phyloP scores from a whole-genome alignment of 2,329 filamentous ascomycete genomes.

The Diaporthe helianthi region DNA sequence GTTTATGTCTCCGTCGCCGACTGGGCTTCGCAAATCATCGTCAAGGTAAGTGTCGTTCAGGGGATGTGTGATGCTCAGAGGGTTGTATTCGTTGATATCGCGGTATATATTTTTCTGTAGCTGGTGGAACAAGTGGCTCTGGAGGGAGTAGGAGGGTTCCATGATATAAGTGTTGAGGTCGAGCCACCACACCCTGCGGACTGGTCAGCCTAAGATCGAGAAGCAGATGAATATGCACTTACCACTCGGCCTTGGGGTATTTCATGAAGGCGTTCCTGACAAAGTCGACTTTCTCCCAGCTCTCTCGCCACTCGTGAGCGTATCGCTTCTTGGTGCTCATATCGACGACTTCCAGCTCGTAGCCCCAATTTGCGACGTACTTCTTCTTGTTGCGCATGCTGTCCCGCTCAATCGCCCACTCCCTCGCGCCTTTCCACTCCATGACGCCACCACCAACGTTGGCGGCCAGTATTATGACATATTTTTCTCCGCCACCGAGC shows the following conservation, averaged over 20 bases:
- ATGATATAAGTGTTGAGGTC: slow-evolving; percentile 98
- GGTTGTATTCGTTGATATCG: slow-evolving; percentile 96
- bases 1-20: slow-evolving; percentile 77
- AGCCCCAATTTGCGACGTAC: slow-evolving; percentile 88
- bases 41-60: slow-evolving; percentile 79
- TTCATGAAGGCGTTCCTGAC: slow-evolving; percentile 88
- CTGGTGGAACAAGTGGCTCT: slow-evolving; percentile 87
- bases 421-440: slow-evolving; percentile 97
- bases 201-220: slow-evolving; percentile 35
- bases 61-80: slow-evolving; percentile 90
- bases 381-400: slow-evolving; percentile 94
- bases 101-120: slow-evolving; percentile 80
- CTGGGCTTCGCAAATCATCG: slow-evolving; percentile 70
- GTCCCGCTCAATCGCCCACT: slow-evolving; percentile 98
- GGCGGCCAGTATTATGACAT: slow-evolving; percentile 90
- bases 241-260: slow-evolving; percentile 97
- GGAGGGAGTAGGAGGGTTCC: slow-evolving; percentile 90
- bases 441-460: slow-evolving; percentile 97
- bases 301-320: slow-evolving; percentile 98
- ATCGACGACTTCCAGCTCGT: slow-evolving; percentile 94
- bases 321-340: slow-evolving; percentile 99
- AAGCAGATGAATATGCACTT: slow-evolving; percentile 44
- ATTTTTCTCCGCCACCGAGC: slow-evolving; percentile 87
- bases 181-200: slow-evolving; percentile 96
- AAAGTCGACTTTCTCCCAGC: slow-evolving; percentile 98